phyloP scores from a whole-genome alignment of 768 basidiomycete genomes.

The Lactarius pseudohatsudake region DNA sequence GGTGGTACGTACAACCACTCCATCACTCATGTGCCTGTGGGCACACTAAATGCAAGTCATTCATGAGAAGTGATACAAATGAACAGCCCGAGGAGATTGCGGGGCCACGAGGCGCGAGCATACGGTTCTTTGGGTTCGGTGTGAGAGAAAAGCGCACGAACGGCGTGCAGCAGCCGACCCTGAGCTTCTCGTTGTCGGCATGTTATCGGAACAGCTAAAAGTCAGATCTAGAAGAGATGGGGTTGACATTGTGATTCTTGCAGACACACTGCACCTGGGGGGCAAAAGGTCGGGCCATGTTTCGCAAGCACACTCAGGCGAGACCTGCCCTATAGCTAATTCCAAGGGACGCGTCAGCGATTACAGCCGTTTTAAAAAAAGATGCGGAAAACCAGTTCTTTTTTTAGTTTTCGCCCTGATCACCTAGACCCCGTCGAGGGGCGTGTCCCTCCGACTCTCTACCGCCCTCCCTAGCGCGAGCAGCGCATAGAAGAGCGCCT shows the following conservation, averaged over 20 bases:
- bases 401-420: conserved; percentile 9
- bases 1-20: background rate
- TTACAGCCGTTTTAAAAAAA: too few species aligned
- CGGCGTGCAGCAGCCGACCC: background rate
- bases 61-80: background rate
- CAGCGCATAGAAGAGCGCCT: conserved; percentile 32
- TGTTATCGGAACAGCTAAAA: conserved; percentile 36
- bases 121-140: background rate
- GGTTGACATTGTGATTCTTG: too few species aligned
- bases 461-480: conserved; percentile 33
- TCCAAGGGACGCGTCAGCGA: too few species aligned
- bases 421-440: conserved; percentile 29
- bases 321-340: too few species aligned
- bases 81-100: background rate
- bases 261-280: too few species aligned
- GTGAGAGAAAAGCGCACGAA: background rate
- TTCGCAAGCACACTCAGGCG: too few species aligned
- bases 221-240: too few species aligned
- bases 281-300: too few species aligned
- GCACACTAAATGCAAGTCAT: background rate
- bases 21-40: background rate
- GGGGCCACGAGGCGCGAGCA: background rate
- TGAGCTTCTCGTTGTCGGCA: background rate
- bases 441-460: conserved; percentile 36
- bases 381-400: too few species aligned